Percentiles rank a stretch among this genome's conserved stretches.
Evolutionary conservation across 768 basidiomycete genomes (phyloP).

Genomic region (Leccinum boreale): DNA sequence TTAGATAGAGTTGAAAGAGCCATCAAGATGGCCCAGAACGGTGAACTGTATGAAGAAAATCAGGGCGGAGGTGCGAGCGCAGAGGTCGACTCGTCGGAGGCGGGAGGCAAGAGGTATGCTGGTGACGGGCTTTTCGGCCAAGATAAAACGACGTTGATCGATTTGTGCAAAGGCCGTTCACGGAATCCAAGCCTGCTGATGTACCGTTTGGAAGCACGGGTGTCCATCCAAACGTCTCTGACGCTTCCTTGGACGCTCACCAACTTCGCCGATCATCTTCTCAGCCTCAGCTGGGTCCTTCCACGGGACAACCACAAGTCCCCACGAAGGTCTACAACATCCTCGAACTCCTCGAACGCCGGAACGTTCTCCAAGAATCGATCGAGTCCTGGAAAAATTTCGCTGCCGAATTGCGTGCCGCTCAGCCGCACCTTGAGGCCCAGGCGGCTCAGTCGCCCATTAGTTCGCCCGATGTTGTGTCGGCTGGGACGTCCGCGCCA

Average conservation of each 20-base stretch:
- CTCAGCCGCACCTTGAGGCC: constrained; percentile 12
- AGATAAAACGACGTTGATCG: constrained; percentile 6
- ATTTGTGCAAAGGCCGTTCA: constrained; percentile 11
- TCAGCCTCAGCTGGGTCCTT: constrained; percentile 25
- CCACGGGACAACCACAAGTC: constrained; percentile 9
- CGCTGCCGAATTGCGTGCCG: constrained; percentile 16
- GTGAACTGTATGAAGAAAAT: constrained; percentile 9
- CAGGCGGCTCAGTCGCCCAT: neutral
- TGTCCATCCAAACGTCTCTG: neutral
- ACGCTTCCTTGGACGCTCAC: constrained; percentile 9
- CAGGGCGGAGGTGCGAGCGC: neutral
- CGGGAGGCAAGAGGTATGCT: constrained; percentile 16
- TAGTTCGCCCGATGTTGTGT: neutral
- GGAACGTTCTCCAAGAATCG: constrained; percentile 25
- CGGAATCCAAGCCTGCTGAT: neutral
- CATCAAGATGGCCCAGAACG: constrained; percentile 28
- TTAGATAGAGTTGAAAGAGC: constrained; percentile 29
- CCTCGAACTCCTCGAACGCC: constrained; percentile 25
- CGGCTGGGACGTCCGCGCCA: neutral
- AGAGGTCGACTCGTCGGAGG: neutral
- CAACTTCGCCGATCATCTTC: constrained; percentile 30
- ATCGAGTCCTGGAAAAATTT: constrained; percentile 23
- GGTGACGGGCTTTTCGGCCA: neutral
- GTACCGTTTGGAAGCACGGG: constrained; percentile 3
- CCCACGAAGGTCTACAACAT: constrained; percentile 23